Conservation (phyloP, 495 filamentous ascomycete genomes). For the Halenospora varia region DNA sequence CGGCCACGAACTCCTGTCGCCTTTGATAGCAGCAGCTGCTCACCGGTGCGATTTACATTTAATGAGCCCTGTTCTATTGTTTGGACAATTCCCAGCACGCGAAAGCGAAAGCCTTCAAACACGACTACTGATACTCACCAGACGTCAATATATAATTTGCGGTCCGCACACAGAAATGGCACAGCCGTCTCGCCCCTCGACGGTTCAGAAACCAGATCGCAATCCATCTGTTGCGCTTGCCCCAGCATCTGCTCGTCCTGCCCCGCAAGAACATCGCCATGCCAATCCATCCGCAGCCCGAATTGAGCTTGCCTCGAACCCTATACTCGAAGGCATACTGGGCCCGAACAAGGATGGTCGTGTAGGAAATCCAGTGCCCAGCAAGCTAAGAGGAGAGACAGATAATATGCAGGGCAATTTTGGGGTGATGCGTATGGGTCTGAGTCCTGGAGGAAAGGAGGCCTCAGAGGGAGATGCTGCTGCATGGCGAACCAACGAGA, state of each 20-base stretch:
- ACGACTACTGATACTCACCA: not conserved
- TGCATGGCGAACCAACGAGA: conserved; percentile 45
- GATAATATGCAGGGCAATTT: conserved; percentile 55
- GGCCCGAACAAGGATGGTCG: conserved; percentile 41
- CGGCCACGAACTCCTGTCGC: conserved; percentile 4
- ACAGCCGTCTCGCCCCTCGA: conserved; percentile 16
- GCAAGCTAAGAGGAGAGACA: conserved; percentile 54
- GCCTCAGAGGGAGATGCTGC: conserved; percentile 43
- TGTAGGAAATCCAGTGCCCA: conserved; percentile 52
- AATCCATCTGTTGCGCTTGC: conserved; percentile 6
- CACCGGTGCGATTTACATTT: conserved; percentile 11
- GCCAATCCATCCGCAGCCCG: conserved; percentile 20
- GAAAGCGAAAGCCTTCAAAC: conserved; percentile 3
- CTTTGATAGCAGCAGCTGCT: conserved; percentile 25
- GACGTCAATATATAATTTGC: not conserved
- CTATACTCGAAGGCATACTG: conserved; percentile 25
- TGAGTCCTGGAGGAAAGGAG: conserved; percentile 32
- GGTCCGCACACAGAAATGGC: conserved; percentile 10
- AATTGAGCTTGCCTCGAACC: conserved; percentile 25
- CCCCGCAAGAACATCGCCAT: conserved; percentile 10
- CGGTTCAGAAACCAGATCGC: conserved; percentile 16
- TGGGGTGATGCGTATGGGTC: conserved; percentile 53
- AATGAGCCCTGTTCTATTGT: conserved; percentile 13
- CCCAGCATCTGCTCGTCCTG: not conserved
- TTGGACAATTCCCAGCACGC: conserved; percentile 15